Base-by-base conservation (phyloP, 192 early-diverging fungal genomes). In the Haplosporangium gracile region DNA sequence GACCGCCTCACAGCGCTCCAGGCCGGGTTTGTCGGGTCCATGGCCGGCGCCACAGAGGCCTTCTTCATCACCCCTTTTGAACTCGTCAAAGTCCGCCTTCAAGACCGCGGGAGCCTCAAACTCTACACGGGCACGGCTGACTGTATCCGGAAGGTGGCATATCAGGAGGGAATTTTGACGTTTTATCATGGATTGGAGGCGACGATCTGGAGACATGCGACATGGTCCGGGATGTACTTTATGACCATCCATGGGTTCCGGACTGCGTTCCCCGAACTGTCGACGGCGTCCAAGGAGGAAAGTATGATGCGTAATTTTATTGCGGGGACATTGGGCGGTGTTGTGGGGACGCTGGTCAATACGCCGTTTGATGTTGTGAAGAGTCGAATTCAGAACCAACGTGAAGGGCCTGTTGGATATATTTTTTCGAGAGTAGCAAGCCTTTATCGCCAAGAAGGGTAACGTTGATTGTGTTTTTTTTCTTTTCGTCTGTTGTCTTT, bases 291-390 rank as follows among this genome's bases (percentile, higher is more conserved):
- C 65, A 94, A 95, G 83, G 83, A 94, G 40, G 94, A 94, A 39
- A 91, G 93, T 69, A 89, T 97, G 82, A 72, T 91, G 39, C 92
- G 93, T 77, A 97, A 97, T 89, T 97, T 98, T 91, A 88, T 93
- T 65, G 95, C 97, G 49, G 97, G 97, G 13, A 91, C 95, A 11
- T 93, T 97, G 80, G 97, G 97, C 55, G 97, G 97, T 34, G 96
- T 94, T 15, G 88, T 97, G 55, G 97, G 96, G 51, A 97, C 96
- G 8, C 88, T 96, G 38, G 89, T 96, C 42, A 98, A 97, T 87
- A 97, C 95, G 11, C 97, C 97, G n/a, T 93, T 97, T 68, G 97
- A 98, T 89, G 97, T 98, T 22, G 95, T 97, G 72, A 98, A 98
- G 92, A 97, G 96, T 22, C 93, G 97, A 22, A 93, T 98, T 43